These are phyloP conservation scores for Litchi chinensis DNA, from an alignment of 345 rosid genomes.

Conservation along the genomic window DNA sequence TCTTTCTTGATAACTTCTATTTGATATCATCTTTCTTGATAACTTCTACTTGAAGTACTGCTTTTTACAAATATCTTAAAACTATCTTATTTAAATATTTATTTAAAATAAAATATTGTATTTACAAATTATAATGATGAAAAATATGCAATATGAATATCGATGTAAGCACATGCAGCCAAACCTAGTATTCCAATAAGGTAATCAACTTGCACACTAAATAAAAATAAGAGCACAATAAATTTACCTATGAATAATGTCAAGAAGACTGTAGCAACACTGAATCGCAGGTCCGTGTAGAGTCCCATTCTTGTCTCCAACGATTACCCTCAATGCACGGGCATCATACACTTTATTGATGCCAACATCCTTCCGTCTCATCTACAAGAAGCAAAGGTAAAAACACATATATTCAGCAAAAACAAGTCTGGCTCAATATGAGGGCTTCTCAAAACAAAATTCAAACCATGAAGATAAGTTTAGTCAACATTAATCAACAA, in stretches of 20 bases:
- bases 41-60: too few relatives aligned
- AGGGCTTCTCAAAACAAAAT: neutral
- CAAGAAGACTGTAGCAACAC: slow-evolving; percentile 70
- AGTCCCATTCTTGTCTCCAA: slow-evolving; percentile 76
- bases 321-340: slow-evolving; percentile 74
- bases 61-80: too few relatives aligned
- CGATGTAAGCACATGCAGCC: too few relatives aligned
- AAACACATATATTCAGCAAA: neutral
- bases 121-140: too few relatives aligned
- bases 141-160: too few relatives aligned
- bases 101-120: too few relatives aligned
- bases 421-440: neutral
- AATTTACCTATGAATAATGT: slow-evolving; percentile 62
- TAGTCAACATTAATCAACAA: neutral
- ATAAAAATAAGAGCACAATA: neutral
- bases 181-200: too few relatives aligned
- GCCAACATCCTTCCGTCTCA: slow-evolving; percentile 72
- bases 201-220: neutral
- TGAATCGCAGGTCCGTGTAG: slow-evolving; percentile 73
- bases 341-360: slow-evolving; percentile 67
- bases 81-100: too few relatives aligned
- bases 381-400: slow-evolving; percentile 37
- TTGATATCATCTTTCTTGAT: too few relatives aligned
- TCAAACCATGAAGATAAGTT: neutral
- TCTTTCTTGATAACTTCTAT: too few relatives aligned